A percentile compares a stretch with the other conserved stretches of the same genome.
phyloP scores from a whole-genome alignment of 2,329 filamentous ascomycete species.

The Cercospora sesami region DNA sequence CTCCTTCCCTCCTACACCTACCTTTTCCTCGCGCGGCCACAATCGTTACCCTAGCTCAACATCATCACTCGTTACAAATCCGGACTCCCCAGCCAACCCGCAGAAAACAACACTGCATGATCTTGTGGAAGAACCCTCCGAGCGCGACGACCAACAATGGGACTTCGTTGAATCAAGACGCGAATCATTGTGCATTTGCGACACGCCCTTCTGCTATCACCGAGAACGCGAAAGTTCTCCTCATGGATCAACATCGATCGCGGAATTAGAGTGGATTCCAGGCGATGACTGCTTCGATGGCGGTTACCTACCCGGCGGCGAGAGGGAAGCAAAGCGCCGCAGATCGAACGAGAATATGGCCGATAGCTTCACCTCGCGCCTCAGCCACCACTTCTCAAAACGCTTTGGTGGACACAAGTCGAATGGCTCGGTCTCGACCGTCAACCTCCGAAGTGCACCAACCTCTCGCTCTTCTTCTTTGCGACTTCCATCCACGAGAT shows the following conservation, averaged over 20 bases:
- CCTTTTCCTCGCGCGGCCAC: slow-evolving; percentile 64
- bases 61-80: slow-evolving; percentile 70
- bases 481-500: slow-evolving; percentile 72
- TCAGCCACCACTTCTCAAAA: slow-evolving; percentile 54
- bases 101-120: slow-evolving; percentile 68
- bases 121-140: slow-evolving; percentile 78
- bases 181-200: slow-evolving; percentile 67
- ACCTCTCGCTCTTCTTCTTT: slow-evolving; percentile 62
- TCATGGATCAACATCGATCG: slow-evolving; percentile 4
- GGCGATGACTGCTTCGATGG: slow-evolving; percentile 61
- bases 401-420: slow-evolving; percentile 56
- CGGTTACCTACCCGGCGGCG: slow-evolving; percentile 52
- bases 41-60: slow-evolving; percentile 70
- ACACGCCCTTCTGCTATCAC: slow-evolving; percentile 61
- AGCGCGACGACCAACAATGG: slow-evolving; percentile 60
- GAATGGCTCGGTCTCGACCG: slow-evolving; percentile 28
- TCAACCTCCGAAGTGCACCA: slow-evolving; percentile 38
- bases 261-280: slow-evolving; percentile 35
- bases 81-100: slow-evolving; percentile 57
- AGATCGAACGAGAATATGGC: slow-evolving; percentile 61
- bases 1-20: slow-evolving; percentile 69
- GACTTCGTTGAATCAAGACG: slow-evolving; percentile 40
- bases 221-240: slow-evolving; percentile 32
- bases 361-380: slow-evolving; percentile 62
- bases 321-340: slow-evolving; percentile 57